phyloP scores from a whole-genome alignment of 257 asterid genomes.

The Solanum medicagineum region DNA sequence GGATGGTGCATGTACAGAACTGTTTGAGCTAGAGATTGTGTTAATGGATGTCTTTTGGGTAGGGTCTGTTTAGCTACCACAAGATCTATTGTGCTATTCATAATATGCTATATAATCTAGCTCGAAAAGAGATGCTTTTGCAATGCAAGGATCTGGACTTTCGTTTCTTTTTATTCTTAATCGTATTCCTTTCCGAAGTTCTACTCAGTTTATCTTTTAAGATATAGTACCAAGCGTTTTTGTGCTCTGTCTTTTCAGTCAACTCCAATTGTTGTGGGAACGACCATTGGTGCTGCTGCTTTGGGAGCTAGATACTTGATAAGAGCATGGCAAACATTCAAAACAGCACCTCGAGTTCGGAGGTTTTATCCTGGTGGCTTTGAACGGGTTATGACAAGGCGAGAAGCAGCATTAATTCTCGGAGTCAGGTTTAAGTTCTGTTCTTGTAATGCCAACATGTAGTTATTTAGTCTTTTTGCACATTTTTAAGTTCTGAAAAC shows the following conservation, averaged over 20 bases:
- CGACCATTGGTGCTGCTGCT: constrained; percentile 52
- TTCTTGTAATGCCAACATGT: neutral
- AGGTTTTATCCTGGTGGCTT: constrained; percentile 69
- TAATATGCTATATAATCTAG: neutral
- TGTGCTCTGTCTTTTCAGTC: constrained; percentile 18
- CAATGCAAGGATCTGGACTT: neutral
- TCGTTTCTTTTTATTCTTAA: neutral
- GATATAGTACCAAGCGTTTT: neutral
- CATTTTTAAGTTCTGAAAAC: neutral
- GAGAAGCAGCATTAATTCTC: constrained; percentile 75
- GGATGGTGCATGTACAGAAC: neutral
- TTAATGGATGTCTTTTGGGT: neutral
- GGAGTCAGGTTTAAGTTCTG: constrained; percentile 41
- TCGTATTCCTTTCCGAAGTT: neutral
- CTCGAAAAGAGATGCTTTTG: neutral
- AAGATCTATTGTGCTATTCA: neutral
- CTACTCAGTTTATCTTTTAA: neutral
- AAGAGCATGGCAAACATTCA: constrained; percentile 43
- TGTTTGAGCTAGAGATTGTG: neutral
- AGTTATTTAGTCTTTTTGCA: neutral
- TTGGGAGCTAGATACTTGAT: constrained; percentile 41
- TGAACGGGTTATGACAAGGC: constrained; percentile 46
- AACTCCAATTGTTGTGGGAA: constrained; percentile 28
- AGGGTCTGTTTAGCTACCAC: neutral
- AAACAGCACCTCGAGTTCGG: constrained; percentile 35